These are phyloP conservation scores for Rhododendron kiyosumense DNA, from an alignment of 148 eudicot species.

Conservation along the genomic window DNA sequence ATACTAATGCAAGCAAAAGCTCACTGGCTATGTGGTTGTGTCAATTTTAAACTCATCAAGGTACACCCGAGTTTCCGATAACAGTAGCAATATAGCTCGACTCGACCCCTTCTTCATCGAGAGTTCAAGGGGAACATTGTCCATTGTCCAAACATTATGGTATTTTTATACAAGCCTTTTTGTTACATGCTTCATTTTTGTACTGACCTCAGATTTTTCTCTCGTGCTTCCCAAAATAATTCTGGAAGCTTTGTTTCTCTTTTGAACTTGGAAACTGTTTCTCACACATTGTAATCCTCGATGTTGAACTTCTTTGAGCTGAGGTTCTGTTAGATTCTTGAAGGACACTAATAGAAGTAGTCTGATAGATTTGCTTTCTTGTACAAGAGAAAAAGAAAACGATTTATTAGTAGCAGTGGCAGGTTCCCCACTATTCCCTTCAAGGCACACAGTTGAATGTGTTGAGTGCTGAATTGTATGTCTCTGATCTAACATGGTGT, in stretches of 20 bases:
- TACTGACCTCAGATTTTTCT: not conserved
- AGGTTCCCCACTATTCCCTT: not conserved
- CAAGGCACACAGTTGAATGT: not conserved
- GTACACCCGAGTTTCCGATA: not conserved
- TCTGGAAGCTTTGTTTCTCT: not conserved
- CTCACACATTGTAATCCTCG: not conserved
- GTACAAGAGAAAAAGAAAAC: not conserved
- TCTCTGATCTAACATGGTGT: no score
- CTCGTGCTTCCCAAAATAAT: not conserved
- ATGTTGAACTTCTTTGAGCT: not conserved
- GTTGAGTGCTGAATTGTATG: not conserved
- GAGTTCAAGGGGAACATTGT: not conserved
- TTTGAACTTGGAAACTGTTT: not conserved
- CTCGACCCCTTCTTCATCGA: not conserved
- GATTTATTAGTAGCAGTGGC: not conserved
- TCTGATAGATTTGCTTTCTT: not conserved
- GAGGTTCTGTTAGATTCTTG: not conserved
- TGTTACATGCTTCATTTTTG: no score
- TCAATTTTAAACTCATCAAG: not conserved
- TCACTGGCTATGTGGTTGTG: not conserved
- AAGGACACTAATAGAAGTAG: not conserved
- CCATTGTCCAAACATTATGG: not conserved
- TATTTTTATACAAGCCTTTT: no score
- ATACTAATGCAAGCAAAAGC: not conserved
- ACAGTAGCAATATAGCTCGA: not conserved